These are phyloP conservation scores for Mrakia blollopis DNA, from an alignment of 768 basidiomycete genomes.

Conservation along the genomic window DNA sequence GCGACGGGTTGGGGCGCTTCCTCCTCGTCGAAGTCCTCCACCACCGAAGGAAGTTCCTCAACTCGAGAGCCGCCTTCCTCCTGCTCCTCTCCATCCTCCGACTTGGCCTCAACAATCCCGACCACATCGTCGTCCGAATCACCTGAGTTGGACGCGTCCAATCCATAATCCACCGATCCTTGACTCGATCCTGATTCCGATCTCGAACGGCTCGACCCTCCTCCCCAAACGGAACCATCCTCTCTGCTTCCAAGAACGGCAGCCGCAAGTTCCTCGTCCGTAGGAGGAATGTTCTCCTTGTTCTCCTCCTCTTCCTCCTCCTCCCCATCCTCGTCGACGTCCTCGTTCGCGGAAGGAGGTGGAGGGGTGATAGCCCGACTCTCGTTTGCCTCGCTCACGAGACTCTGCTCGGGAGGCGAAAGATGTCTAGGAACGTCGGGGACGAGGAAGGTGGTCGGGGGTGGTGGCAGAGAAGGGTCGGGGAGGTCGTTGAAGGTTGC, in stretches of 20 bases:
- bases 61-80: too few relatives aligned
- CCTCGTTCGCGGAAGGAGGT: not conserved
- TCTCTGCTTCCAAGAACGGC: too few relatives aligned
- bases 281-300: not conserved
- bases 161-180: not conserved
- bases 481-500: not conserved
- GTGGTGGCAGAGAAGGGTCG: not conserved
- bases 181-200: not conserved
- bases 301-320: not conserved
- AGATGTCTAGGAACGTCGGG: conserved; percentile 4
- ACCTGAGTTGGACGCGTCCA: not conserved
- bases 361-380: not conserved
- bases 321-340: conserved; percentile 2
- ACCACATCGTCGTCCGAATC: conserved; percentile 23
- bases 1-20: not conserved
- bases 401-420: not conserved
- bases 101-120: not conserved
- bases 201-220: not conserved
- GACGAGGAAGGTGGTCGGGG: not conserved
- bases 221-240: too few relatives aligned
- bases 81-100: not conserved
- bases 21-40: not conserved
- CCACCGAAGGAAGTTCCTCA: too few relatives aligned
- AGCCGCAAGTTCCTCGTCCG: not conserved
- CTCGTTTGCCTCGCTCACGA: not conserved